Percentiles rank a stretch among this genome's conserved stretches.
Evolutionary conservation across 1,284 basidiomycete species (phyloP).

Genomic region (Malassezia japonica): DNA sequence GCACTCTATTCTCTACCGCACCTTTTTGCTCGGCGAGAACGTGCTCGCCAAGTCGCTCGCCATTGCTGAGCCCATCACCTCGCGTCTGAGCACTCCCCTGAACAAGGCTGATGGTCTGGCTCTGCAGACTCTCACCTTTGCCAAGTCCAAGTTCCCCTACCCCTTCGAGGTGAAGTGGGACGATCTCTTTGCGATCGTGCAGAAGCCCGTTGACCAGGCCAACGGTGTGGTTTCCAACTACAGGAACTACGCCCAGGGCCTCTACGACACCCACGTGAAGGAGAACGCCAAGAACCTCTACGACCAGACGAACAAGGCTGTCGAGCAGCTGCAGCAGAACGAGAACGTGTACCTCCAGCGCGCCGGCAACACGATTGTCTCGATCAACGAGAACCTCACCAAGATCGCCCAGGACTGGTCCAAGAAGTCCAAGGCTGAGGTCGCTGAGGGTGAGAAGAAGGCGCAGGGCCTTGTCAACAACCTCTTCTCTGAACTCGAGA

Average conservation of each 20-base stretch:
- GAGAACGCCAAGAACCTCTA: slow-evolving; percentile 19
- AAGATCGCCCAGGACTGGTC: slow-evolving; percentile 33
- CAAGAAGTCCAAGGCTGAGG: slow-evolving; percentile 29
- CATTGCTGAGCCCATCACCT: slow-evolving; percentile 34
- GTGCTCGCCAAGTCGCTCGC: slow-evolving; percentile 28
- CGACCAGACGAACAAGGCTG: slow-evolving; percentile 22
- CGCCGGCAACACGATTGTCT: slow-evolving; percentile 17
- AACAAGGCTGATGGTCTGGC: slow-evolving; percentile 32
- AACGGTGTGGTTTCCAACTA: slow-evolving; percentile 24
- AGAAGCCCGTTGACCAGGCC: slow-evolving; percentile 31
- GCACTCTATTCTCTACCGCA: slow-evolving; percentile 31
- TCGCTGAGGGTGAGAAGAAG: slow-evolving; percentile 35
- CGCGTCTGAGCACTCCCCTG: slow-evolving; percentile 38
- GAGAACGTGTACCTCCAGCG: slow-evolving; percentile 41
- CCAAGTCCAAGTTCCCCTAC: slow-evolving; percentile 42
- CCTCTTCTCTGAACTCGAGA: slow-evolving; percentile 25
- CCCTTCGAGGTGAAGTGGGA: slow-evolving; percentile 43
- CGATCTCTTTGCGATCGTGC: slow-evolving; percentile 30
- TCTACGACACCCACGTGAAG: slow-evolving; percentile 36
- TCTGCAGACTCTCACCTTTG: slow-evolving; percentile 38
- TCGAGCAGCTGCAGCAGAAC: slow-evolving; percentile 36
- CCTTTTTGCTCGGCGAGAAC: slow-evolving; percentile 32
- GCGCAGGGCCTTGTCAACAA: slow-evolving; percentile 23
- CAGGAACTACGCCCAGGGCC: slow-evolving; percentile 24
- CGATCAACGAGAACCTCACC: slow-evolving; percentile 31